Base-by-base conservation (phyloP, 83 land plant species). In the Picea mariana region DNA sequence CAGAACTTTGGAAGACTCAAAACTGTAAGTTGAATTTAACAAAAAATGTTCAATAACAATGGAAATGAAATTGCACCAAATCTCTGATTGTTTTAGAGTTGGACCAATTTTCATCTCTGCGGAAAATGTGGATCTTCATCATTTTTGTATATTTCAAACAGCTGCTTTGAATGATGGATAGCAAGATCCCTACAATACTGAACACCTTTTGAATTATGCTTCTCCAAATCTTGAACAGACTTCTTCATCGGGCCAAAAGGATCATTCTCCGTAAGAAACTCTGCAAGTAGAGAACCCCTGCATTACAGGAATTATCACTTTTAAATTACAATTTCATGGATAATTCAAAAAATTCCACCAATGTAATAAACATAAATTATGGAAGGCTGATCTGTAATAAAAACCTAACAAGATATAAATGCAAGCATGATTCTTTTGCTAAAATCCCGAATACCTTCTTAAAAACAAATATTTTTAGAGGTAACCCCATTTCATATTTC, bases 111-210 rank as follows among this genome's bases (percentile, higher is more conserved):
- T 64, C 67, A 64, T 20, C 67, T 64, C 9, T 64, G 5, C n/a
- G 67, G 67, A 20, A 64, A 64, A 20, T 64, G 67, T 64, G 89
- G 91, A 79, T 91, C 93, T 81, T 91, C 91, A 21, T 84, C 49
- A 73, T 80, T 83, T 64, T 83, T 26, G 67, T 87, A 91, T 47
- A 91, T 91, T 27, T 62, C 79, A 81, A 91, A 91, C 68, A 91
- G 63, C 81, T 91, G 93, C 86, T 85, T 91, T 12, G 93, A 91
- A 82, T 91, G 87, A 64, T 66, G 87, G 1, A 26, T 82, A 4
- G 91, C 91, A 20, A 91, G 75, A 3, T 62, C 17, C 42, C 58
- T 55, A 81, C 93, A 91, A 52, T 44, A 38, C 20, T 89, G 84
- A 67, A 82, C n/a, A 6, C 80, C 89, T 27, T 79, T 69, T 1